These are phyloP conservation scores for Trichoderma sp. DNA, from an alignment of 2,329 filamentous ascomycete species.

Conservation along the genomic window DNA sequence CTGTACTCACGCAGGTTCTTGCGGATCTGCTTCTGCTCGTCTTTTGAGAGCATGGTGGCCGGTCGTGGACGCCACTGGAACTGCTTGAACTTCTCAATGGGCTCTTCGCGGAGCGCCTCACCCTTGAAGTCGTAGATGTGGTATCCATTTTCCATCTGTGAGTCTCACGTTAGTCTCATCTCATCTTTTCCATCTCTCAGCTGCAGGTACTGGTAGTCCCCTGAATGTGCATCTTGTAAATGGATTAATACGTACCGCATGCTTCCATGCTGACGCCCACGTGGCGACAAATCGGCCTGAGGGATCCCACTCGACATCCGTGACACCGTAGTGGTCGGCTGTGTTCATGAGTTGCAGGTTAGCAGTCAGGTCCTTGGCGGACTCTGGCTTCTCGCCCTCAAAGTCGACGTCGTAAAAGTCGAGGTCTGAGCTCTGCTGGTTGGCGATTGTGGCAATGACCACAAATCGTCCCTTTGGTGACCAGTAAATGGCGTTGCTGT, in stretches of 20 bases:
- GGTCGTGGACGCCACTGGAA: slow-evolving; percentile 93
- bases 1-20: slow-evolving; percentile 98
- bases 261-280: slow-evolving; percentile 94
- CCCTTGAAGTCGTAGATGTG: slow-evolving; percentile 98
- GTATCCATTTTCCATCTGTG: slow-evolving; percentile 97
- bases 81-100: slow-evolving; percentile 97
- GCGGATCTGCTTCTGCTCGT: slow-evolving; percentile 96
- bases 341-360: slow-evolving; percentile 95
- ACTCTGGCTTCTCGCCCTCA: slow-evolving; percentile 92
- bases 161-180: background rate
- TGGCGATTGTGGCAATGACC: slow-evolving; percentile 89
- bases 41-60: slow-evolving; percentile 86
- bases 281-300: slow-evolving; percentile 93
- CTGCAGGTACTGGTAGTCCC: too few species aligned
- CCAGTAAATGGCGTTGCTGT: slow-evolving; percentile 99
- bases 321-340: slow-evolving; percentile 95
- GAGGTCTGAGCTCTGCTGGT: slow-evolving; percentile 89
- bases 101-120: slow-evolving; percentile 84
- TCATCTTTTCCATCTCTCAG: background rate
- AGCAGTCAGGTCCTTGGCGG: slow-evolving; percentile 89
- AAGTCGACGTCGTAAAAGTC: slow-evolving; percentile 99
- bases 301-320: slow-evolving; percentile 97
- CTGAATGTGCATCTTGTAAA: too few species aligned
- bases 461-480: slow-evolving; percentile 94
- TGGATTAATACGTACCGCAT: slow-evolving; percentile 68